Base-by-base conservation (phyloP, 1,139 yeast genomes). In the Candida labiduridarum region DNA sequence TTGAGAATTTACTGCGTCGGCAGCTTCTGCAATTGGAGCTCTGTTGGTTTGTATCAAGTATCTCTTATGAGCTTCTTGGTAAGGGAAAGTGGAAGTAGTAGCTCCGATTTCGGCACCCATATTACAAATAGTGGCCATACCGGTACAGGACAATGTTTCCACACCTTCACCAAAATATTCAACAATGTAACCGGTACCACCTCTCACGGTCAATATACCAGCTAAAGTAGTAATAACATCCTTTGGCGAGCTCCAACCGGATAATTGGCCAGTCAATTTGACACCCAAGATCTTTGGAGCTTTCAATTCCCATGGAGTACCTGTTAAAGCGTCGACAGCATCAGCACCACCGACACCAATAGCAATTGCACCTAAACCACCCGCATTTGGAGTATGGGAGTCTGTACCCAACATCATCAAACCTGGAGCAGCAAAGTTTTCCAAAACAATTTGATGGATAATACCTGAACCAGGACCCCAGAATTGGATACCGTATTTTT, bases 71-170 rank as follows among this genome's bases (percentile, higher is more conserved):
- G 96, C 90, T 49, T 85, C 87, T 66, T 89, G 94, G 82, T 85
- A 91, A 50, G 99, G 99, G 89, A 94, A 94, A 49, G 92, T 82
- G 10, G 97, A 91, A 39, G 99, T 94, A 33, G 99, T 94, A 35
- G 98, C 98, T 67, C 99, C 99, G 54, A 94, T 89, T 73, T 94
- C 99, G 49, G 99, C 99, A 65, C 99, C 99, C 99, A 94, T 94
- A 72, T 94, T 94, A 80, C 98, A 92, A 63, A 94, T 92, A 52
- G 99, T 94, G 48, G 96, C 99, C 99, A 94, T 94, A 74, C 99
- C 99, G 16, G 99, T 94, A 74, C 97, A 90, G 31, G 96, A 87
- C 56, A 94, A 79, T 35, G 85, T 72, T 56, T 83, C 72, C 18
- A 92, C 97, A 70, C 99, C 99, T 53, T 86, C 91, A 55, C 99